These are phyloP conservation scores for Vitis hybrid DNA, from an alignment of 177 flowering plant genomes.

Conservation along the genomic window DNA sequence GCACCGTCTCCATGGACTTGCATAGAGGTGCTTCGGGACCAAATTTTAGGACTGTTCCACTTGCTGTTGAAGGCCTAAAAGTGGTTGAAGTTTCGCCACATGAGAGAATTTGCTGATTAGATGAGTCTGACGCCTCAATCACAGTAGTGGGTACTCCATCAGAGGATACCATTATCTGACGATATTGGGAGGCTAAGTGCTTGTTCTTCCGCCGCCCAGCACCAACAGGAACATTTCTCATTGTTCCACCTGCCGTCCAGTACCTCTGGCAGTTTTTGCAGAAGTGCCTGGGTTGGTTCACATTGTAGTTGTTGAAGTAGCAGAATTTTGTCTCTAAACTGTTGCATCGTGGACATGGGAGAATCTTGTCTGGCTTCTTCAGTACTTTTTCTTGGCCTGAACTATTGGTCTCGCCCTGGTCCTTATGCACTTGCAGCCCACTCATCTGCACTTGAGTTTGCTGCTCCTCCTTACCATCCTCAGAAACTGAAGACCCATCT, in stretches of 20 bases:
- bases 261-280: constrained; percentile 72
- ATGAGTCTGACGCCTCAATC: constrained; percentile 23
- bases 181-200: constrained; percentile 43
- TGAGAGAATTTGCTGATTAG: constrained; percentile 28
- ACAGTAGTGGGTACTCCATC: constrained; percentile 27
- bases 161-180: constrained; percentile 38
- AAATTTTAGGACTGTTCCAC: constrained; percentile 38
- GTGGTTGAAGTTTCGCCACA: constrained; percentile 23
- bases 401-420: constrained; percentile 19
- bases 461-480: constrained; percentile 21
- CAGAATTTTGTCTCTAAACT: constrained; percentile 67
- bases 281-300: constrained; percentile 68
- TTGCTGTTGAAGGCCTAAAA: constrained; percentile 22
- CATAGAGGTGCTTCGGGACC: constrained; percentile 46
- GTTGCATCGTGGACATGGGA: constrained; percentile 69
- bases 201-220: constrained; percentile 65
- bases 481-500: constrained; percentile 14
- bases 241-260: constrained; percentile 74
- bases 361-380: constrained; percentile 58
- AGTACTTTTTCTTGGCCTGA: constrained; percentile 36
- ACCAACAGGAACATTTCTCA: constrained; percentile 71
- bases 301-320: constrained; percentile 69
- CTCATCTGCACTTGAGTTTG: constrained; percentile 6
- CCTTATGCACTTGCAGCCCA: constrained; percentile 12
- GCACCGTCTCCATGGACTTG: constrained; percentile 42